Percentiles rank a stretch among this genome's conserved stretches.
phyloP scores from a whole-genome alignment of 768 basidiomycete genomes.

The Boletus reticuloceps region DNA sequence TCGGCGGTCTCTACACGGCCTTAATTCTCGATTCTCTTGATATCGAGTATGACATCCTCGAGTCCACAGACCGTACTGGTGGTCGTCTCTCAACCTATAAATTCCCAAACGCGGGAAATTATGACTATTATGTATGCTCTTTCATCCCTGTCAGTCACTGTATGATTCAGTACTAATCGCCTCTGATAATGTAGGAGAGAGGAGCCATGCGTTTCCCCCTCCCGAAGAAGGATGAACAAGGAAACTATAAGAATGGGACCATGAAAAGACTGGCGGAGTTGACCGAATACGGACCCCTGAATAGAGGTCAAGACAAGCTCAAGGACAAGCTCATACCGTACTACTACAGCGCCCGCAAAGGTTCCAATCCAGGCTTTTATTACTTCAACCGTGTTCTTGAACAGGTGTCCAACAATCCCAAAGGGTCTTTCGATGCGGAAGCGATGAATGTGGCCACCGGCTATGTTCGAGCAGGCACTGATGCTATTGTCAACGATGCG shows the following conservation, averaged over 20 bases:
- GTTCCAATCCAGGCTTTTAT: background rate
- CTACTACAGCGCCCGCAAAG: constrained; percentile 9
- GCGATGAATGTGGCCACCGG: constrained; percentile 5
- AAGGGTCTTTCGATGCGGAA: constrained; percentile 1
- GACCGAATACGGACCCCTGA: constrained; percentile 19
- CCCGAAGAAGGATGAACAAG: constrained; percentile 21
- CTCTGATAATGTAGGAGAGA: constrained; percentile 24
- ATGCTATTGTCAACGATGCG: constrained; percentile 16
- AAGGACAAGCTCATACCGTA: constrained; percentile 22
- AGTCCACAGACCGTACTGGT: constrained; percentile 39
- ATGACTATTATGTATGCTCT: constrained; percentile 37
- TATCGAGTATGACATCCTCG: constrained; percentile 46
- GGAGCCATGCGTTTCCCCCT: constrained; percentile 42
- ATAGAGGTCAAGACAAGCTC: no score
- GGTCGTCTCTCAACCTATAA: constrained; percentile 44
- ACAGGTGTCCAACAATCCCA: constrained; percentile 5
- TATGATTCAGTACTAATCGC: background rate
- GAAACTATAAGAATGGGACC: constrained; percentile 20
- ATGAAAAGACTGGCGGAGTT: constrained; percentile 32
- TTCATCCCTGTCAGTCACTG: no score
- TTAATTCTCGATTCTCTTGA: constrained; percentile 43
- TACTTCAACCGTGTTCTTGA: constrained; percentile 9
- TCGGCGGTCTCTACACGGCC: constrained; percentile 40
- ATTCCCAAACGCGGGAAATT: constrained; percentile 29
- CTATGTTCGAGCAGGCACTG: constrained; percentile 16